Evolutionary conservation across 352 stramenopile species (phyloP).

Genomic region (Pythium aristosporum): DNA sequence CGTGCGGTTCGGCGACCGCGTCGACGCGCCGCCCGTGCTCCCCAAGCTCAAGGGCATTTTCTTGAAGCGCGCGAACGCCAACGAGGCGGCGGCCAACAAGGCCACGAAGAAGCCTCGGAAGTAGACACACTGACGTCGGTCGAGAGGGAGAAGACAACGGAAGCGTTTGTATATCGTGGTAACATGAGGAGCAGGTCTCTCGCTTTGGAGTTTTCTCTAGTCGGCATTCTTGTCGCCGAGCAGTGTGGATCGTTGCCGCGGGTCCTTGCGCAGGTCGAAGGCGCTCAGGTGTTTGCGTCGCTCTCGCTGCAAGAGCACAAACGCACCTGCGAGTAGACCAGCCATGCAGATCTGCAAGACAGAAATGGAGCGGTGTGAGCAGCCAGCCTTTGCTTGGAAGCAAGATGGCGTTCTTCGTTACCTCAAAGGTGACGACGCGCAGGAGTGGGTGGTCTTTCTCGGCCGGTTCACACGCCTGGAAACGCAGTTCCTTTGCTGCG

Average conservation of each 20-base stretch:
- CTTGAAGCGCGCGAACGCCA: conserved; percentile 66
- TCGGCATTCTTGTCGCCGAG: conserved; percentile 41
- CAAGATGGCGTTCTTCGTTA: conserved; percentile 20
- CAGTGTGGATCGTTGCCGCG: conserved; percentile 49
- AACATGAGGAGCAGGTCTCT: background rate
- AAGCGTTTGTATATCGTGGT: background rate
- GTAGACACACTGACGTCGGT: background rate
- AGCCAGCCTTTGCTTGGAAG: background rate
- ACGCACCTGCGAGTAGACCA: conserved; percentile 39
- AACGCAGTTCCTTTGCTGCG: conserved; percentile 41
- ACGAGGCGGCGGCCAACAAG: conserved; percentile 27
- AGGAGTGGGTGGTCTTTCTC: conserved; percentile 39
- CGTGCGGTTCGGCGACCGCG: conserved; percentile 73
- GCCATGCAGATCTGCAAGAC: conserved; percentile 50
- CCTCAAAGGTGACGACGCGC: conserved; percentile 73
- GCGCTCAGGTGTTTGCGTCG: conserved; percentile 75
- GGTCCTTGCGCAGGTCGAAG: conserved; percentile 75
- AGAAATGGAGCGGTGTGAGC: background rate
- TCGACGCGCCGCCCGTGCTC: conserved; percentile 80
- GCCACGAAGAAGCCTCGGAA: conserved; percentile 16
- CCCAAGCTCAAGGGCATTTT: conserved; percentile 82
- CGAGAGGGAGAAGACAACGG: background rate
- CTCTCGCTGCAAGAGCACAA: conserved; percentile 55
- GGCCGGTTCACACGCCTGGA: conserved; percentile 48
- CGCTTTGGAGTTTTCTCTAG: conserved; percentile 17